Percentiles rank a stretch among this genome's conserved stretches.
These are phyloP conservation scores for Kondoa malvinella DNA, from an alignment of 768 basidiomycete genomes.

Conservation along the genomic window DNA sequence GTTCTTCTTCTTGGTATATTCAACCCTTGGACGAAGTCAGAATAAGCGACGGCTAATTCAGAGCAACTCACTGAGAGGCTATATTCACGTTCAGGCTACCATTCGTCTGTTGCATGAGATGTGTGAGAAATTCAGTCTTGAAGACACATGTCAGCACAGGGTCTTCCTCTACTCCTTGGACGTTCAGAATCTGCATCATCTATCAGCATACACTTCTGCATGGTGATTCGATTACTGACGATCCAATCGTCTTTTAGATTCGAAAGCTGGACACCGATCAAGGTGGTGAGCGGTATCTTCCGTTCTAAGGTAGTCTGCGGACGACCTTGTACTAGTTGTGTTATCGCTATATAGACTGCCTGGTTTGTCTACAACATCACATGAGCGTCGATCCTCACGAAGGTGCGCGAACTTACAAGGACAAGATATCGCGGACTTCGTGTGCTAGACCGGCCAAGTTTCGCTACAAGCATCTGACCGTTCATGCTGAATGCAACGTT, in stretches of 20 bases:
- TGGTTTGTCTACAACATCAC: constrained; percentile 50
- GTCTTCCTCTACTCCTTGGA: constrained; percentile 69
- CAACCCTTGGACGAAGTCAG: constrained; percentile 41
- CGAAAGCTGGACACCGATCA: constrained; percentile 70
- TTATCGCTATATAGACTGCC: constrained; percentile 61
- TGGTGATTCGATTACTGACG: constrained; percentile 29
- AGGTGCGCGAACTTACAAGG: constrained; percentile 44
- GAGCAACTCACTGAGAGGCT: constrained; percentile 42
- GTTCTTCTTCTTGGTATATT: constrained; percentile 93
- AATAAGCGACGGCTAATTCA: neutral
- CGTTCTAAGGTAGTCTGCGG: constrained; percentile 51
- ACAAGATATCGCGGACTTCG: constrained; percentile 76
- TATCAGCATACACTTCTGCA: constrained; percentile 36
- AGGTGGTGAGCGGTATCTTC: constrained; percentile 74
- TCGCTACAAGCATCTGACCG: constrained; percentile 67
- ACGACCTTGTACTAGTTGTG: constrained; percentile 43
- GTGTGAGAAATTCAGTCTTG: constrained; percentile 83
- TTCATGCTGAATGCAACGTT: constrained; percentile 66
- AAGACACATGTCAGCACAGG: constrained; percentile 77
- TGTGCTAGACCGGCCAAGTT: constrained; percentile 70
- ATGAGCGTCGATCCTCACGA: neutral
- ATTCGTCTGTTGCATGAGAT: constrained; percentile 62
- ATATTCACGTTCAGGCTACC: constrained; percentile 56
- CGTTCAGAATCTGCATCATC: constrained; percentile 41
- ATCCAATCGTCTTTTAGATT: constrained; percentile 89